Evolutionary conservation across 1,284 basidiomycete species (phyloP), one percentile per base, ranked within the genome.

Genomic region (Heimioporus retisporus): DNA sequence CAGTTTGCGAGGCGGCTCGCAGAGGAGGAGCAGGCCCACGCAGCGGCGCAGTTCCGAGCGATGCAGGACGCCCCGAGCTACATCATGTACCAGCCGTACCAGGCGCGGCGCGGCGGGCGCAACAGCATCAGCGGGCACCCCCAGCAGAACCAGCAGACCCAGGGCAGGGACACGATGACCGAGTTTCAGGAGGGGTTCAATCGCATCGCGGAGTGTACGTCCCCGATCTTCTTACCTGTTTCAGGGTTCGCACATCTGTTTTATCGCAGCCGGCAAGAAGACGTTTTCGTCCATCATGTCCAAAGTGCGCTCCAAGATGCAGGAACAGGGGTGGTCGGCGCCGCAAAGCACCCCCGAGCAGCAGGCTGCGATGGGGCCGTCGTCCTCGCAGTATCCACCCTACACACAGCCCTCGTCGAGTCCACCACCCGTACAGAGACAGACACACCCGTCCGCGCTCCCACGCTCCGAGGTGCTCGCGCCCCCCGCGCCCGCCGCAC

Each of bases 241-340:
- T 64, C 14, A 65, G 43, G 14, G 60, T 23, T 50, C 7, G n/a
- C 19, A 56, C 50, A 13, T 40, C 35, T 40, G 35, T 11, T 40
- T 40, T 11, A 11, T 40, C 35, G 35, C 67, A 94, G 92, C 85
- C 65, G 92, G 93, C 6, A 93, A 92, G 82, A 92, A 89, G 77
- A 94, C 93, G 0, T 87, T 94, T 77, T 88, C 85, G 56, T 86
- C 83, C 15, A 78, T 95, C 43, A 83, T 94, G 57, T 88, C 87
- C 43, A 94, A 91, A 75, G 91, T 93, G 58, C 93, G 89, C 74
- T 88, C 92, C 14, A 94, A 94, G 84, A 89, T 94, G 69, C 89
- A 91, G 73, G 93, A 94, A 72, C 70, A 77, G 55, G 72, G 74
- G 44, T 78, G 81, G 61, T 65, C 66, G 16, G 67, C 72, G 25